Evolutionary conservation across 1,139 yeast genomes (phyloP).

Genomic region (Yamadazyma diddensiae): DNA sequence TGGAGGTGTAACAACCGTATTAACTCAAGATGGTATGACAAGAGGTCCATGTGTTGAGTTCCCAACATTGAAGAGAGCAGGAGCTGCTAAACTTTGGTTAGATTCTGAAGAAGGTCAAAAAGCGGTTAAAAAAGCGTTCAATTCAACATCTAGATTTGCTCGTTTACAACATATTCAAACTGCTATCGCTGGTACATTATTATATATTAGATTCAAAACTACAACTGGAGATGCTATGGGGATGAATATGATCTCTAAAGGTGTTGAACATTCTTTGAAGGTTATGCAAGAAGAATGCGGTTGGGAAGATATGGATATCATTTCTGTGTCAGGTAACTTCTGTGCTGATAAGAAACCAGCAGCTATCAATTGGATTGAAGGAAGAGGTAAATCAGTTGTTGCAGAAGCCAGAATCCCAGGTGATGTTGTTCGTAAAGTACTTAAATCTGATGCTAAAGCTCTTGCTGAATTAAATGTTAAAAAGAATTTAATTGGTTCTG

Average conservation of each 20-base stretch:
- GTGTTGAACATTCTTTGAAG: conserved; percentile 84
- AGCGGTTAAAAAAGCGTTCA: conserved; percentile 81
- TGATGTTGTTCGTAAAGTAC: conserved; percentile 71
- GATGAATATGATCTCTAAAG: conserved; percentile 99
- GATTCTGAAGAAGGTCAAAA: conserved; percentile 93
- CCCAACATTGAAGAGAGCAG: conserved; percentile 79
- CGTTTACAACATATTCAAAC: conserved; percentile 87
- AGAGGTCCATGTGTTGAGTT: conserved; percentile 97
- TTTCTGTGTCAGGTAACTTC: conserved; percentile 94
- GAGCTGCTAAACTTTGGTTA: conserved; percentile 92
- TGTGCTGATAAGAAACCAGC: conserved; percentile 98
- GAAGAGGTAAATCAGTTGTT: conserved; percentile 96
- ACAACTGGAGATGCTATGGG: conserved; percentile 99
- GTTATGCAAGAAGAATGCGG: conserved; percentile 88
- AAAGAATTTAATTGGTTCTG: conserved; percentile 92
- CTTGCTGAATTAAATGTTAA: conserved; percentile 84
- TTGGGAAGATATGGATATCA: conserved; percentile 88
- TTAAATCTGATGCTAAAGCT: conserved; percentile 90
- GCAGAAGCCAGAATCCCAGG: conserved; percentile 95
- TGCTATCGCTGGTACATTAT: conserved; percentile 90
- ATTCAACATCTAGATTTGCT: conserved; percentile 96
- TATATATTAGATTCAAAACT: conserved; percentile 89
- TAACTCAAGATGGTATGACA: conserved; percentile 97
- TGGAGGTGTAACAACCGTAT: conserved; percentile 90
- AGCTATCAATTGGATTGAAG: conserved; percentile 98